A percentile compares a stretch with the other conserved stretches of the same genome.
Conservation (phyloP, 2,329 filamentous ascomycete species). For the Fusarium sp. region DNA sequence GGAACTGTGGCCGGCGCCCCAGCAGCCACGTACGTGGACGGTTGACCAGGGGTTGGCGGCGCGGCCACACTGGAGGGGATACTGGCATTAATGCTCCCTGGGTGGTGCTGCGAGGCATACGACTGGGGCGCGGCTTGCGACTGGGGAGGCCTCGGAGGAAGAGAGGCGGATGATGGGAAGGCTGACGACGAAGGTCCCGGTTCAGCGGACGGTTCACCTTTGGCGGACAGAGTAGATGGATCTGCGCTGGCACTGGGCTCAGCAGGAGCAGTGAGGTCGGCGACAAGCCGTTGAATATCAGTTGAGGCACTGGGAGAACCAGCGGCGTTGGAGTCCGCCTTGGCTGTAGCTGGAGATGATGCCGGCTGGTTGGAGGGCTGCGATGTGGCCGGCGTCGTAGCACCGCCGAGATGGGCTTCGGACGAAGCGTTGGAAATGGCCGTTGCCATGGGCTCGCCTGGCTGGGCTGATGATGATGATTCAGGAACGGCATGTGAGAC, state of each 20-base stretch:
- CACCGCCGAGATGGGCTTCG: slow-evolving; percentile 41
- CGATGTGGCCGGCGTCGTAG: slow-evolving; percentile 30
- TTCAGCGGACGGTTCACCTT: slow-evolving; percentile 40
- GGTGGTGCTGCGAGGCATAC: slow-evolving; percentile 52
- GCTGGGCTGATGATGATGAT: slow-evolving; percentile 41
- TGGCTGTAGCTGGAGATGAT: slow-evolving; percentile 41
- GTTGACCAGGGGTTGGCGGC: slow-evolving; percentile 47
- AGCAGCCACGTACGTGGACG: slow-evolving; percentile 47
- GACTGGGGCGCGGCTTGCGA: slow-evolving; percentile 51
- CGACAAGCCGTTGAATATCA: slow-evolving; percentile 55
- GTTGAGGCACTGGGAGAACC: slow-evolving; percentile 46
- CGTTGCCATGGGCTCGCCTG: slow-evolving; percentile 38
- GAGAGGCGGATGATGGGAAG: slow-evolving; percentile 53
- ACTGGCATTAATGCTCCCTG: slow-evolving; percentile 45
- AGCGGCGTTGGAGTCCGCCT: slow-evolving; percentile 41
- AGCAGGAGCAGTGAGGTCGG: slow-evolving; percentile 53
- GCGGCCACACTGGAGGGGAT: slow-evolving; percentile 41
- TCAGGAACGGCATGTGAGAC: slow-evolving; percentile 47
- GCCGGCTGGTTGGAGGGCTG: slow-evolving; percentile 38
- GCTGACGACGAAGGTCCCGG: slow-evolving; percentile 45
- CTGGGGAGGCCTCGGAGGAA: slow-evolving; percentile 59
- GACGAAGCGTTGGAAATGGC: slow-evolving; percentile 43
- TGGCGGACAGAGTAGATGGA: slow-evolving; percentile 39
- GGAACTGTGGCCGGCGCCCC: too few species aligned
- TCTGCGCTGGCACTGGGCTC: slow-evolving; percentile 46